Base-by-base conservation (phyloP, 441 rosid genomes). In the Bocquillonia castaneifolia region DNA sequence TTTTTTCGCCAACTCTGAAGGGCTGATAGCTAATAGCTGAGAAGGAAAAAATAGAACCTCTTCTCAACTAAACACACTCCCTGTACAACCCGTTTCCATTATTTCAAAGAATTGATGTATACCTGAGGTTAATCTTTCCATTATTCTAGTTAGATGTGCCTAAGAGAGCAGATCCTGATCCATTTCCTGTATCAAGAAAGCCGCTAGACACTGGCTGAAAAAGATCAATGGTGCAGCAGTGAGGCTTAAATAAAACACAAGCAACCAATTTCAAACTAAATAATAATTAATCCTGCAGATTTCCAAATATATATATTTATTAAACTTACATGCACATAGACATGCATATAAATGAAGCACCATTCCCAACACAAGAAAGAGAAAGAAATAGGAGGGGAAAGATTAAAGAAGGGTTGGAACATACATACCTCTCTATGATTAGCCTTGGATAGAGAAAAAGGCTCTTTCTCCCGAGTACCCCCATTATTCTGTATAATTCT, bases 391-490 rank as follows among this genome's bases (percentile, higher is more conserved):
- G 26, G 26, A 22, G 0, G 26, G 28, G 26, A 50, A 10, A 14
- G 53, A 20, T 10, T 15, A 42, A 37, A 26, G 17, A 15, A 40
- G 45, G 18, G 17, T 50, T 14, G 20, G 37, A 58, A 51, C n/a
- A 42, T 29, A n/a, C n/a, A 23, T 84, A 78, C 96, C 92, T 84
- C 88, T 22, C 34, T 70, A 67, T 78, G 52, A 63, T 71, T 75
- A 57, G 74, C 72, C 63, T 75, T 68, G 28, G 80, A 70, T 62
- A 90, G 85, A 77, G 72, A 80, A 82, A 86, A 90, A 22, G 96
- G 94, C 73, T 85, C 96, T 66, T 85, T 85, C 79, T 88, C 94
- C 55, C 61, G 77, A 51, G 82, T 36, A 28, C 88, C 94, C 12
- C 87, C 86, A 71, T 81, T 82, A 66, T 72, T 86, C 59, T 69